Percentiles rank a stretch among this genome's conserved stretches.
Evolutionary conservation across 2,329 filamentous ascomycete genomes (phyloP).

Genomic region (Phaeosphaeriaceae sp.): DNA sequence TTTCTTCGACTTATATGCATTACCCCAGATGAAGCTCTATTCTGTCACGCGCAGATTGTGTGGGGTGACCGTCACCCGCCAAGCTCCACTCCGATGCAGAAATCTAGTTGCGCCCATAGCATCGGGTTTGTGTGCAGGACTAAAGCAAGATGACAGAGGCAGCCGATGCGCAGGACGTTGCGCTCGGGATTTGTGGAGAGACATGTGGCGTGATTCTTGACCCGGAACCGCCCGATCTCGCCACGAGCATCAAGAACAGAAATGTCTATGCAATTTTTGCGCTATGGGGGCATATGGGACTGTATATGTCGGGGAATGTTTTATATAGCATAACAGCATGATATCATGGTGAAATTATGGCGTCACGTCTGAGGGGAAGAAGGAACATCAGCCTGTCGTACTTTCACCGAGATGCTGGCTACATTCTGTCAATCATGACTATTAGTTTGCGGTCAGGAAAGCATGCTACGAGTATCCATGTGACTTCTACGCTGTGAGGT

Average conservation of each 20-base stretch:
- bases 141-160: neutral
- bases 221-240: constrained; percentile 1
- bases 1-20: neutral
- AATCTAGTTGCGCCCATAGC: neutral
- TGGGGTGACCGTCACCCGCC: neutral
- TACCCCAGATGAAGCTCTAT: neutral
- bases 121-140: neutral
- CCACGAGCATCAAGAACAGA: neutral
- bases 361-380: neutral
- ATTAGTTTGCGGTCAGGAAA: neutral
- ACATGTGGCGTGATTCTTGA: neutral
- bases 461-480: neutral
- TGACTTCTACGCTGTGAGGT: neutral
- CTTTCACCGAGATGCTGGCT: neutral
- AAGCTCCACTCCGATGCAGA: neutral
- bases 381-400: neutral
- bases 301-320: no score
- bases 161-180: neutral
- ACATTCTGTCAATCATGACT: neutral
- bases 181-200: neutral
- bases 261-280: neutral
- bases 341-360: neutral
- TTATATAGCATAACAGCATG: no score
- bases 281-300: neutral
- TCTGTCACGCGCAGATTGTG: neutral